Evolutionary conservation across 1,139 yeast genomes (phyloP).

Genomic region (Meyerozyma athensensis): DNA sequence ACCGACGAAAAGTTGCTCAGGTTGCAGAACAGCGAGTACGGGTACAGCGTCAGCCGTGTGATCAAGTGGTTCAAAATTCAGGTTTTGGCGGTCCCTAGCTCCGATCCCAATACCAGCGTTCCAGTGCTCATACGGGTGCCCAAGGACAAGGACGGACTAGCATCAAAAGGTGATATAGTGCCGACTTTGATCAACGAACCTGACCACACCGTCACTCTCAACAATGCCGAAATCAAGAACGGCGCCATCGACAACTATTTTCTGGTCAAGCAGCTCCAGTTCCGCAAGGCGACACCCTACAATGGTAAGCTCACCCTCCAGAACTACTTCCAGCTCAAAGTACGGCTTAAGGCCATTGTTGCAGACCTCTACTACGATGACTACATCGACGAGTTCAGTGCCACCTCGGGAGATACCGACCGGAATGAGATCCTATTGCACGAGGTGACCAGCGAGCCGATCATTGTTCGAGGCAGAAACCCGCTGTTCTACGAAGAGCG

Average conservation of each 20-base stretch:
- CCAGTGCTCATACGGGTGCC: conserved; percentile 28
- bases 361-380: conserved; percentile 42
- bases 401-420: conserved; percentile 17
- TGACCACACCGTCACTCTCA: conserved; percentile 30
- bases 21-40: conserved; percentile 32
- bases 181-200: conserved; percentile 19
- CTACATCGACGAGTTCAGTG: conserved; percentile 29
- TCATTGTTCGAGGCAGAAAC: conserved; percentile 62
- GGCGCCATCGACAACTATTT: conserved; percentile 30
- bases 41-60: conserved; percentile 31
- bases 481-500: conserved; percentile 60
- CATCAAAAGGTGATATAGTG: conserved; percentile 15
- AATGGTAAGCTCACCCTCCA: conserved; percentile 56
- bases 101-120: conserved; percentile 24
- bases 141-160: conserved; percentile 19
- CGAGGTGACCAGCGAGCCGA: conserved; percentile 42
- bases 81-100: conserved; percentile 33
- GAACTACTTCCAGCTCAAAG: conserved; percentile 49
- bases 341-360: conserved; percentile 42
- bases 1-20: conserved; percentile 24
- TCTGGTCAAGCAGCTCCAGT: conserved; percentile 45
- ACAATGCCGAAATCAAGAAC: conserved; percentile 21
- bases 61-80: conserved; percentile 40
- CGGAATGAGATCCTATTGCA: conserved; percentile 31
- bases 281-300: conserved; percentile 60